Evolutionary conservation across 495 filamentous ascomycete species (phyloP), one percentile per base, ranked within the genome.

Genomic region (Trichoderma reesei): DNA sequence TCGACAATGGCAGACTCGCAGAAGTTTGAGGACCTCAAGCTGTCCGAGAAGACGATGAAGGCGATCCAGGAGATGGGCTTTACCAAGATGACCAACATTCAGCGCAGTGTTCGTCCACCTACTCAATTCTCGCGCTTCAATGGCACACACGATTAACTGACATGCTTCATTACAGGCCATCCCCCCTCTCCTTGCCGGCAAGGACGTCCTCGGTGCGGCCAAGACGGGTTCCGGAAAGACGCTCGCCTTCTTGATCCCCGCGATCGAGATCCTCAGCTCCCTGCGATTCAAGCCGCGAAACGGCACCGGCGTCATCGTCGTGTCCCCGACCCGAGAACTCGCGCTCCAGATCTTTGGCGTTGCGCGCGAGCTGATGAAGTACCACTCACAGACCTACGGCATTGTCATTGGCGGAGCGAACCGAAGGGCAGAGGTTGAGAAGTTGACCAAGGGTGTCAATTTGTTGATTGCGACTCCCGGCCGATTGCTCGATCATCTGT

Each of bases 211-310:
- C 36, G 94, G 95, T 67, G 94, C 94, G 36, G 94, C 94, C 42
- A 98, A 98, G 80, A 98, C 94, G 0, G 94, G 94, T 9, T 93
- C 89, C 16, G 94, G 94, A 70, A 98, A 98, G 80, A 98, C 94
- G 1, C 74, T 98, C 56, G 87, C 93, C 18, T 98, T 98, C 76
- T 78, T 98, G 68, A 96, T 98, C 41, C 94, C 94, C 33, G 92
- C 91, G 0, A 82, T 98, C 26, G 94, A 98, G 78, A 96, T 98
- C 90, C 83, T 98, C 44, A 86, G 85, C 72, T 88, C 92, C 0
- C 78, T 98, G 69, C 85, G 88, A 61, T 96, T 94, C 80, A 93
- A 93, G 72, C 77, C 78, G 33, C 75, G 84, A 59, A 85, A 85
- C 78, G 88, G 91, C 68, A 93, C 90, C 61, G 92, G 93, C 65